Evolutionary conservation across 1,284 basidiomycete species (phyloP), one percentile per base, ranked within the genome.

Genomic region (Pascua sp.): DNA sequence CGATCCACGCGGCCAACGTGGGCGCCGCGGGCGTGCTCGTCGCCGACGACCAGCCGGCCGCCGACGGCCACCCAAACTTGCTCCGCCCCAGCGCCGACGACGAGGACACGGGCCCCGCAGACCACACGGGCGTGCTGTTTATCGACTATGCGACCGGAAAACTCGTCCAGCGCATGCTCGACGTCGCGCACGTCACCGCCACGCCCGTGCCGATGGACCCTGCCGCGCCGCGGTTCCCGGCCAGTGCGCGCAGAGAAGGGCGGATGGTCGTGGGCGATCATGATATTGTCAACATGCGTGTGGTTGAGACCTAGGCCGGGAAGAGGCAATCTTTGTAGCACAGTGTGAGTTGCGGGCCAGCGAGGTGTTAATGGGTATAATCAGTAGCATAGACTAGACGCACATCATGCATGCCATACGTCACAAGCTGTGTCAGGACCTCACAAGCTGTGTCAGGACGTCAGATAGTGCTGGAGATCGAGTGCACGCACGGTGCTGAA

Each of bases 21-120:
- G 86, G 84, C 8, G 90, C 89, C 10, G 82, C 82, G 1, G 90
- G 90, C 1, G 75, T 94, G 36, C 84, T 92, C 37, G 75, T 88
- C 62, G 86, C 83, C 66, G 80, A 86, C 45, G 18, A 61, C 39
- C 43, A 42, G n/a, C 32, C 51, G 10, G 42, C 16, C 8, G 53
- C 42, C 37, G 57, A 51, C 11, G 61, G 56, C 13, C 54, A 32
- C 3, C 24, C 24, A 7, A 32, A 52, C 2, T 59, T 73, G 16
- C 62, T 77, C 11, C 56, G 75, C n/a, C 76, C 76, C 11, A 65
- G 63, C 1, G 69, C 68, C 0, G 67, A 69, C 4, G 57, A 57
- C 9, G 65, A 65, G 42, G 36, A 37, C 9, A 55, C 47, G 15
- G 40, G 53, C n/a, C 24, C 43, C 4, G 4, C 61, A 4, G 51